Conservation (phyloP, 495 filamentous ascomycete genomes). For the Pseudomonodictys pantanalensis region DNA sequence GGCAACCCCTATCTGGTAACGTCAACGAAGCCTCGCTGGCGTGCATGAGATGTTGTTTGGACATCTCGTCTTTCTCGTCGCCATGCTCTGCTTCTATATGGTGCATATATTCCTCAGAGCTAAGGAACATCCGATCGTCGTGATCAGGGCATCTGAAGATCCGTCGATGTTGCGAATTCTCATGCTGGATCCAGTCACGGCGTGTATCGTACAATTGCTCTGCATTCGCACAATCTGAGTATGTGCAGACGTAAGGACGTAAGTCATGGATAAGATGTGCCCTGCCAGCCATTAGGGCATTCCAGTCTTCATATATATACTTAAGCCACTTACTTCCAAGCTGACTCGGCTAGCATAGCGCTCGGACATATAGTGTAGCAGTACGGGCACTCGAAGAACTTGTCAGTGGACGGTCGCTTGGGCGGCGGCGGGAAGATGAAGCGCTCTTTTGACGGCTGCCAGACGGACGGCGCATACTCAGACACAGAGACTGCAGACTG, state of each 20-base stretch:
- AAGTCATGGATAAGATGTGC: neutral
- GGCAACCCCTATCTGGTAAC: neutral
- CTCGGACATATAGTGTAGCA: neutral
- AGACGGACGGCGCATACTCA: neutral
- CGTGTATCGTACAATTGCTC: neutral
- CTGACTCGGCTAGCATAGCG: neutral
- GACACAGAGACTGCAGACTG: neutral
- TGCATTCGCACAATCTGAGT: neutral
- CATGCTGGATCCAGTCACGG: neutral
- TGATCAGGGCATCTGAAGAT: neutral
- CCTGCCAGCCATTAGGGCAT: neutral
- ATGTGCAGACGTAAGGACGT: neutral
- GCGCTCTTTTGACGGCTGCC: neutral
- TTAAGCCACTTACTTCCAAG: neutral
- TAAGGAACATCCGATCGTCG: no score
- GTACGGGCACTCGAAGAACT: slow-evolving; percentile 5
- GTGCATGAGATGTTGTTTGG: neutral
- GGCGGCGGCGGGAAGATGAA: neutral
- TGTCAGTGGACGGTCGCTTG: neutral
- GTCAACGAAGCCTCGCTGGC: neutral
- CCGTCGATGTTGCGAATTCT: neutral
- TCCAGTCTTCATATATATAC: no score
- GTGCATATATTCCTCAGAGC: no score
- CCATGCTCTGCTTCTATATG: no score
- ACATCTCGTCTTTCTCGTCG: no score